Evolutionary conservation across 140 eudicot species (phyloP), one percentile per base, ranked within the genome.

Genomic region (Ambrosia hybrid): DNA sequence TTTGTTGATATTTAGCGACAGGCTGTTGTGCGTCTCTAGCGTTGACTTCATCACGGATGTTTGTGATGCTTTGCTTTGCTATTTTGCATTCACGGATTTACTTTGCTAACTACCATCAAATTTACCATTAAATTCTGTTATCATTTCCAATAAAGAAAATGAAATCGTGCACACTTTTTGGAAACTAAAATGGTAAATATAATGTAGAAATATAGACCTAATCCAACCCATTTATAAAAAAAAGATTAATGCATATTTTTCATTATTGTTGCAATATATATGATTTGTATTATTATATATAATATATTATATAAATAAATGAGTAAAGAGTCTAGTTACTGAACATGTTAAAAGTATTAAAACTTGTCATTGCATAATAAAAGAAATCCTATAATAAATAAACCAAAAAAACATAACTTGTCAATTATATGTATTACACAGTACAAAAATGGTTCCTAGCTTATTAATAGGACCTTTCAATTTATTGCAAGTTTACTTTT

Each of bases 31-130:
- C 53, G 12, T 17, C 8, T 38, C 3, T 12, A 9, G 70, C 12
- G 55, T 60, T 61, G 51, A 73, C 77, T n/a, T 34, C 11, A 0
- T 38, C 12, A 56, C 16, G 15, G 10, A 6, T 8, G 1, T 5
- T 55, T 56, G 21, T 1, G 34, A 53, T 45, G 7, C 51, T 52
- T 52, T 51, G 0, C 33, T 2, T 7, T n/a, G 17, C 14, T 37
- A 21, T 41, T 39, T 14, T 62, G 63, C 39, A 37, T 17, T 65
- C 73, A 74, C 79, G 57, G 73, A 33, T 72, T 72, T 13, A 10
- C n/a, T 46, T 17, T 43, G 9, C 38, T 16, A 71, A 71, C 76
- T 11, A 71, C 76, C 59, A 58, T 26, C 49, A 59, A 72, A 43
- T 58, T 72, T 72, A 59, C 48, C 60, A 72, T 72, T 71, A 21